A percentile compares a stretch with the other conserved stretches of the same genome.
Conservation (phyloP, 2,329 filamentous ascomycete genomes). For the Sclerotinia minor region DNA sequence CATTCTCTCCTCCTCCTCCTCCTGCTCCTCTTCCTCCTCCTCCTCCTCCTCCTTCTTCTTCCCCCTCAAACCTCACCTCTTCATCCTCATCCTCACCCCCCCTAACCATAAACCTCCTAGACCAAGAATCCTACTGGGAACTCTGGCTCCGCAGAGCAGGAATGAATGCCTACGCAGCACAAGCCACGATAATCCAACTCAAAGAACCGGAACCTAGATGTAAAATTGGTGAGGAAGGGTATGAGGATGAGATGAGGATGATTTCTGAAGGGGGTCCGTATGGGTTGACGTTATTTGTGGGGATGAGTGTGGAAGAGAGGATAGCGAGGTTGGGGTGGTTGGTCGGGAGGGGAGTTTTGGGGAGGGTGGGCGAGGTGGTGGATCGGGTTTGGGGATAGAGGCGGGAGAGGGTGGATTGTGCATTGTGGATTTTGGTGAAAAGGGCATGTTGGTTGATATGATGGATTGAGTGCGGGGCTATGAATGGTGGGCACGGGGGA, state of each 20-base stretch:
- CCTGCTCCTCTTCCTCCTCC: neutral
- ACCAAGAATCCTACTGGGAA: slow-evolving; percentile 68
- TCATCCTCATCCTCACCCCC: too few species aligned
- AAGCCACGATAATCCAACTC: slow-evolving; percentile 57
- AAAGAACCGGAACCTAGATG: slow-evolving; percentile 41
- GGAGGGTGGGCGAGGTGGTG: slow-evolving; percentile 51
- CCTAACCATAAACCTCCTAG: slow-evolving; percentile 42
- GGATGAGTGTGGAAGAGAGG: slow-evolving; percentile 55
- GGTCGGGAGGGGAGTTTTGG: slow-evolving; percentile 55
- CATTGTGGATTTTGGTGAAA: too few species aligned
- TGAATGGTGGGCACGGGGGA: too few species aligned
- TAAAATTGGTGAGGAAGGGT: slow-evolving; percentile 29
- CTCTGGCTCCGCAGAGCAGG: slow-evolving; percentile 64
- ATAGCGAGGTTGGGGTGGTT: slow-evolving; percentile 51
- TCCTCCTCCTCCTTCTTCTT: neutral
- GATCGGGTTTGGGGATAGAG: slow-evolving; percentile 45
- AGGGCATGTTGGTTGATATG: too few species aligned
- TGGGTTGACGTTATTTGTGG: slow-evolving; percentile 56
- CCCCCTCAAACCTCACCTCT: too few species aligned
- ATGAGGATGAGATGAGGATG: neutral
- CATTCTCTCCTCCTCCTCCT: neutral
- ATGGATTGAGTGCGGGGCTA: too few species aligned
- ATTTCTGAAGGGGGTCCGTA: slow-evolving; percentile 31
- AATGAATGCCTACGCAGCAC: slow-evolving; percentile 71
- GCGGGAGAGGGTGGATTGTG: too few species aligned